Base-by-base conservation (phyloP, 169 alveolate genomes). In the Plasmodium fragile region DNA sequence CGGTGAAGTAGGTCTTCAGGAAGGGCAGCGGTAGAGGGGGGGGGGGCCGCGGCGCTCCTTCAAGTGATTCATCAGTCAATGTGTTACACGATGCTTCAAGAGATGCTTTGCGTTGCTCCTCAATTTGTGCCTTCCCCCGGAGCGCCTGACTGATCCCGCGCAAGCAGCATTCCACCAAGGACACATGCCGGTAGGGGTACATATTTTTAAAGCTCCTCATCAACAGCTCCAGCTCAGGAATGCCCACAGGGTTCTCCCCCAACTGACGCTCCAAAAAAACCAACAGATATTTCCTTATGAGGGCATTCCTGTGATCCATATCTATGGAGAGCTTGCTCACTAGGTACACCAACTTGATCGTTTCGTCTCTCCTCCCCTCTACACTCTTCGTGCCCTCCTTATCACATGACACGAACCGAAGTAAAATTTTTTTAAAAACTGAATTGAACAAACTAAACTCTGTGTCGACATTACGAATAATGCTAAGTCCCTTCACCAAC, bases 141-240 rank as follows among this genome's bases (percentile, higher is more conserved):
- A 16, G 22, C 16, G 43, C 41, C 45, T 53, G 59, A 22, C 18
- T 49, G 16, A 49, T 53, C 36, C 11, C 53, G 25, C 65, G 18
- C 69, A 59, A 78, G 55, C 52, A 34, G 4, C 22, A 77, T 18
- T 78, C 80, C 32, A 77, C 34, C 70, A 89, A 79, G n/a, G 25
- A 59, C 70, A 49, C 52, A 30, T 89, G 78, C 0, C 94, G 59
- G 81, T 89, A 78, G 8, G 94, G 94, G 30, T 78, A 78, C 94
- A 89, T 89, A 78, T 55, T 78, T 41, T 78, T 89, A 78, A 89
- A 78, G 8, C 69, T 78, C 28, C 43, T 39, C n/a, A 89, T 41
- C 49, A 78, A 25, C 28, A 89, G 18, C 32, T 53, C 69, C 49
- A 89, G 5, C 41, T 25, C 34, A 25, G 69, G 79, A 25, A 25